Evolutionary conservation across 805 yeast species (phyloP).

Genomic region (Pichia manshurica): DNA sequence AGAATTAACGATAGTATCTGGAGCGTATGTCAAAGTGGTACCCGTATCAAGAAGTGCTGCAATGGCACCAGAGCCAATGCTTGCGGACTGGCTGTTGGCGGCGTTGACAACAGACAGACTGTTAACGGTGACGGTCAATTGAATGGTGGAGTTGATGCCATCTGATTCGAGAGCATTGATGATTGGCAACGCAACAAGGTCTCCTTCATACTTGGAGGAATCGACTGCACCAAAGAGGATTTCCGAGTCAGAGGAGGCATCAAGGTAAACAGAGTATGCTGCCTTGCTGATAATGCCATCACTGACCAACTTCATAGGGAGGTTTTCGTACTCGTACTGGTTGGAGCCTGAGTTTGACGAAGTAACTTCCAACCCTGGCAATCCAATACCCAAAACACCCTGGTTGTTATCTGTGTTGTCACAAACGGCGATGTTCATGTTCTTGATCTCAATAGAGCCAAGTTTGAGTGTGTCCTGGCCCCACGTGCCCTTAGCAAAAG

Average conservation of each 20-base stretch:
- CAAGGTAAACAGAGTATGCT: constrained; percentile 60
- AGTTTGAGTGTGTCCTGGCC: constrained; percentile 58
- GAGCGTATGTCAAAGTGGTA: constrained; percentile 45
- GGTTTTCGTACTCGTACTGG: constrained; percentile 50
- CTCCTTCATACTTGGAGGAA: constrained; percentile 53
- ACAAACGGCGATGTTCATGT: constrained; percentile 70
- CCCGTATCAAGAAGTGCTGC: constrained; percentile 54
- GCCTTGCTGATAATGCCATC: constrained; percentile 51
- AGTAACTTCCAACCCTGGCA: constrained; percentile 64
- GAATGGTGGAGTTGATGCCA: constrained; percentile 37
- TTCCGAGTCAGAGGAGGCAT: constrained; percentile 44
- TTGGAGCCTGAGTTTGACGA: constrained; percentile 7
- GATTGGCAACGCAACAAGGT: constrained; percentile 44
- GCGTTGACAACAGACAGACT: constrained; percentile 25
- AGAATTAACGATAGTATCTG: constrained; percentile 27
- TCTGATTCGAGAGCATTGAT: constrained; percentile 35
- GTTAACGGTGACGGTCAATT: constrained; percentile 45
- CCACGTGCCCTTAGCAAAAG: constrained; percentile 47
- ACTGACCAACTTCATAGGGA: constrained; percentile 55
- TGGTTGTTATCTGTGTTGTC: constrained; percentile 53
- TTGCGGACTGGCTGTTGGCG: constrained; percentile 8
- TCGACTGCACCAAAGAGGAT: constrained; percentile 72
- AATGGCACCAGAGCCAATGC: constrained; percentile 25
- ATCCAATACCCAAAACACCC: constrained; percentile 75
- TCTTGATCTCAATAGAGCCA: constrained; percentile 42